Conservation (phyloP, 306 rosid species). For the Cicer yamashitae region DNA sequence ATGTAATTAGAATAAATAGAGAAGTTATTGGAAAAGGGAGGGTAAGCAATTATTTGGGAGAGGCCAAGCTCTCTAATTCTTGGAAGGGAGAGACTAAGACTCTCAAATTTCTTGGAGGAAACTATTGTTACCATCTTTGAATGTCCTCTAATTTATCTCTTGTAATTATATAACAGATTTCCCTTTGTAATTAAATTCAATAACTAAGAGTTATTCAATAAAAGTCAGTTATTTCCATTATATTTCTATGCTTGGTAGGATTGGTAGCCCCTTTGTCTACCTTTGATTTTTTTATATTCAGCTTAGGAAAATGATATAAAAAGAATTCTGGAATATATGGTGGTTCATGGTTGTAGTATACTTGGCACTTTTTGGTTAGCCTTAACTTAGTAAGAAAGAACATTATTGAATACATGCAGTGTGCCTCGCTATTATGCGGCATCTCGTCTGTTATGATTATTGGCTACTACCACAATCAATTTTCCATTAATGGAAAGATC, state of each 20-base stretch:
- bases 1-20: too few relatives aligned
- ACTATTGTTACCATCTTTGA: too few relatives aligned
- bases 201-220: too few relatives aligned
- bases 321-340: not conserved
- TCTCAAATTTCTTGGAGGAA: too few relatives aligned
- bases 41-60: too few relatives aligned
- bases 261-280: not conserved
- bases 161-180: too few relatives aligned
- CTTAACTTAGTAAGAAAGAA: conserved; percentile 4
- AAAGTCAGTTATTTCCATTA: too few relatives aligned
- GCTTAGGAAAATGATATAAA: not conserved
- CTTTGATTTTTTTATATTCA: not conserved
- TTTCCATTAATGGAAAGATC: conserved; percentile 4
- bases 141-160: too few relatives aligned
- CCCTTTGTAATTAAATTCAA: too few relatives aligned
- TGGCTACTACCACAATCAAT: conserved; percentile 1
- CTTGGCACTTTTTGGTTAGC: not conserved
- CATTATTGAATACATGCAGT: not conserved
- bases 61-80: too few relatives aligned
- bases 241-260: conserved; percentile 5
- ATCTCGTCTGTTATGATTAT: not conserved
- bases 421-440: not conserved
- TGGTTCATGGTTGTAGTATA: not conserved
- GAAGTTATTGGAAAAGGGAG: too few relatives aligned
- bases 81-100: too few relatives aligned